Evolutionary conservation across 495 filamentous ascomycete genomes (phyloP).

Genomic region (Penicillium crystallinum): DNA sequence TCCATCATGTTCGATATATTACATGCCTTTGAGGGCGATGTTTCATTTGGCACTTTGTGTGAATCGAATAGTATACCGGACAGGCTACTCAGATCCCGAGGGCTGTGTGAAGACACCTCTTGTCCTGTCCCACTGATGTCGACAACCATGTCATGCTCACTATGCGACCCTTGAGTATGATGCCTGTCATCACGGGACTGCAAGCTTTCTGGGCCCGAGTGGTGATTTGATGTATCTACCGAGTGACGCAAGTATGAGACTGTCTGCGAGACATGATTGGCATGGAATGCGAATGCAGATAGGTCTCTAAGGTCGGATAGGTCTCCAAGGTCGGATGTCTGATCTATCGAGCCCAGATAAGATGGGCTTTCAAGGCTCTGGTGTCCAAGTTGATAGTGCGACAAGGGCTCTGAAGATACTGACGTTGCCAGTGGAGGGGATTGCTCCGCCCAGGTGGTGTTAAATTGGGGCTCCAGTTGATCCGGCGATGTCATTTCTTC

Average conservation of each 20-base stretch:
- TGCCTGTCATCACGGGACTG: conserved; percentile 7
- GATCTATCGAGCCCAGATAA: conserved; percentile 24
- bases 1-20: background rate
- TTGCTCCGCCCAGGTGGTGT: conserved; percentile 23
- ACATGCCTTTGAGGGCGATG: conserved; percentile 1
- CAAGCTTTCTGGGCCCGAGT: background rate
- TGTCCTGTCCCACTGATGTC: background rate
- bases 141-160: conserved; percentile 8
- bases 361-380: conserved; percentile 16
- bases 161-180: background rate
- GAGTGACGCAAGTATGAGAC: conserved; percentile 36
- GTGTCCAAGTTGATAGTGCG: conserved; percentile 20
- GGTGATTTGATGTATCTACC: conserved; percentile 8
- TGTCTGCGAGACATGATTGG: conserved; percentile 31
- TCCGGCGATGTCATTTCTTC: conserved; percentile 20
- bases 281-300: conserved; percentile 26
- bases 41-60: background rate
- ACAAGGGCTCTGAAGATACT: conserved; percentile 9
- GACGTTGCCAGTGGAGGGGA: conserved; percentile 14
- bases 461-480: conserved; percentile 14
- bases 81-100: background rate
- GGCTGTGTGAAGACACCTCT: background rate
- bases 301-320: conserved; percentile 30
- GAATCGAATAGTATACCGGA: conserved; percentile 6
- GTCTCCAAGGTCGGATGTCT: conserved; percentile 27